Evolutionary conservation across 2,329 filamentous ascomycete genomes (phyloP), one percentile per base, ranked within the genome.

Genomic region (Aspergillus fumigatus): DNA sequence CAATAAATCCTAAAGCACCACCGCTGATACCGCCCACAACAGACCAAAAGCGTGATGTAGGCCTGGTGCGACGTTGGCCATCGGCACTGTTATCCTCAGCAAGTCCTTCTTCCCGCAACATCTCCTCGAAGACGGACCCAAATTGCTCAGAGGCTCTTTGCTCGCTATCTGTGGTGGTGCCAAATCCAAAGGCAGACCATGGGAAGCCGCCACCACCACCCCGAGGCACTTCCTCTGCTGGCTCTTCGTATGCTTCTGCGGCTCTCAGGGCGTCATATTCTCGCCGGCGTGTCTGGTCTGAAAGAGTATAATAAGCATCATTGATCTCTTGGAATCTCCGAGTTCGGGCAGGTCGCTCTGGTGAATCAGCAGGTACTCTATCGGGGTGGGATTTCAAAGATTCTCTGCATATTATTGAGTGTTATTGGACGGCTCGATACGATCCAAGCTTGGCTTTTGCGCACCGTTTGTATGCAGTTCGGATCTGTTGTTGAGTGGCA

Each of bases 321-420:
- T 95, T 96, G 68, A 96, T 89, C 62, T 89, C 84, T 74, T 96
- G 92, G 79, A 96, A 96, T 71, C 88, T 88, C 69, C 89, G 89
- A 5, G 94, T 99, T 68, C 92, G 89, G 11, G 84, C 75, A 23
- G 85, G 75, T 61, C 93, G 90, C 65, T 97, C 92, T 40, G 92
- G 90, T 4, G 91, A 93, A 75, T 92, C 86, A 62, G 84, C 78
- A 27, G 92, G 82, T 43, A 99, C 91, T 58, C 94, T 89, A 73
- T 99, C 94, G 1, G 93, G 93, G 73, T 97, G 93, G 62, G 90
- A 92, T 76, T 94, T 96, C 48, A 97, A 80, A 4, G 93, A 93
- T 67, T 90, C 89, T 70, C 89, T 92, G 68, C 2, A n/a, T 4
- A 51, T 21, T 48, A 45, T 38, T 43, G 7, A 43, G 17, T 35